A percentile compares a stretch with the other conserved stretches of the same genome.
phyloP scores from a whole-genome alignment of 2,329 filamentous ascomycete species.

The Phialophora macrospora region DNA sequence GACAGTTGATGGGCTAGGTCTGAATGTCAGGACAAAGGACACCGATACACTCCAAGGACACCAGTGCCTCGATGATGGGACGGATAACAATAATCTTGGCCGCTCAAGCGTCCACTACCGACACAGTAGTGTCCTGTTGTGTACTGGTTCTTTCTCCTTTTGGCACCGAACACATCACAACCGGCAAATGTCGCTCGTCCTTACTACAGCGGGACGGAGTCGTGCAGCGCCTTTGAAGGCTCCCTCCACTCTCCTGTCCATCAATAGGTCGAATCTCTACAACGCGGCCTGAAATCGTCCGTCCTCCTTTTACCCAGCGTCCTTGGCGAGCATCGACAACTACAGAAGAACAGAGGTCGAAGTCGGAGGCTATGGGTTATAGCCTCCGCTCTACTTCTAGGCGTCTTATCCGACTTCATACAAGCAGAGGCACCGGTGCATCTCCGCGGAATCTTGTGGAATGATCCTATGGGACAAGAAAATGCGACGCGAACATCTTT shows the following conservation, averaged over 20 bases:
- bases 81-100: background rate
- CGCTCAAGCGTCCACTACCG: background rate
- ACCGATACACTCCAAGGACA: background rate
- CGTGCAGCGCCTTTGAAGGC: background rate
- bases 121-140: background rate
- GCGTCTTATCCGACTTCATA: background rate
- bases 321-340: background rate
- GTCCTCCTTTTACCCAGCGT: background rate
- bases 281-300: background rate
- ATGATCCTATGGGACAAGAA: background rate
- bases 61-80: background rate
- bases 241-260: too few relatives aligned
- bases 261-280: background rate
- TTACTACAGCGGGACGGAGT: background rate
- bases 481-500: background rate
- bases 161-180: background rate
- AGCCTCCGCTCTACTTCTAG: background rate
- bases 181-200: background rate
- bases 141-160: background rate
- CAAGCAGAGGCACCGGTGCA: background rate
- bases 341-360: background rate
- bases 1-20: conserved; percentile 81
- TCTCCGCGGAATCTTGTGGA: background rate
- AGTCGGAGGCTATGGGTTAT: background rate
- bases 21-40: background rate